Base-by-base conservation (phyloP, 805 yeast genomes). In the Starmerella vaccinii region DNA sequence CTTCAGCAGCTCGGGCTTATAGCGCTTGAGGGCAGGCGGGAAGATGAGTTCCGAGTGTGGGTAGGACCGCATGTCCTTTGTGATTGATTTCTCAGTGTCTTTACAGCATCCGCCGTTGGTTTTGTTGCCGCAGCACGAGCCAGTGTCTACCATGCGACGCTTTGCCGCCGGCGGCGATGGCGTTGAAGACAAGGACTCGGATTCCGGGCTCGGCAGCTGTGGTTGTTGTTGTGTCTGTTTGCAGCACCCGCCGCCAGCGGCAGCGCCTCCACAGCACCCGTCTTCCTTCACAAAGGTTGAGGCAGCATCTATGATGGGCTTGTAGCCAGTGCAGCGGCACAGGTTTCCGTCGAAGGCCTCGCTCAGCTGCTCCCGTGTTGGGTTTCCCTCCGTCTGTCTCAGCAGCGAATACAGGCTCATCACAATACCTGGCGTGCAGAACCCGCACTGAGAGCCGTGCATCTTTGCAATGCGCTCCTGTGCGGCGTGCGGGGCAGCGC, bases 361-460 rank as follows among this genome's bases (percentile, higher is more conserved):
- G 32, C 65, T 59, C 6, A 73, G 64, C 45, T 70, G 68, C 45
- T 70, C 69, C 44, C 67, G 64, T 1, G 71, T 61, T 5, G 70
- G 71, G 12, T 54, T 55, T 24, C 72, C 71, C 9, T 68, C 63
- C 26, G 69, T 64, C 30, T 70, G 64, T 30, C 76, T 62, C 23
- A 73, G 57, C 46, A 73, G 57, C 1, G 74, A 66, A 47, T 73
- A 73, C 46, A 73, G 55, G 34, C 73, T 69, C 77, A 73, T 73
- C 9, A 73, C 75, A 46, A 73, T 73, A 5, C 77, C 77, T 0
- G 76, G 77, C 6, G 77, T 73, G 54, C 77, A 73, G 56, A 72
- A 73, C 3, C 77, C 77, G 58, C 77, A 73, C 58, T 73, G 77
- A 0, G 76, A 71, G 5, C 77, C 77, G 50, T 73, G 76, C 55